These are phyloP conservation scores for Hymenoscyphus linearis DNA, from an alignment of 2,329 filamentous ascomycete species.

Conservation along the genomic window DNA sequence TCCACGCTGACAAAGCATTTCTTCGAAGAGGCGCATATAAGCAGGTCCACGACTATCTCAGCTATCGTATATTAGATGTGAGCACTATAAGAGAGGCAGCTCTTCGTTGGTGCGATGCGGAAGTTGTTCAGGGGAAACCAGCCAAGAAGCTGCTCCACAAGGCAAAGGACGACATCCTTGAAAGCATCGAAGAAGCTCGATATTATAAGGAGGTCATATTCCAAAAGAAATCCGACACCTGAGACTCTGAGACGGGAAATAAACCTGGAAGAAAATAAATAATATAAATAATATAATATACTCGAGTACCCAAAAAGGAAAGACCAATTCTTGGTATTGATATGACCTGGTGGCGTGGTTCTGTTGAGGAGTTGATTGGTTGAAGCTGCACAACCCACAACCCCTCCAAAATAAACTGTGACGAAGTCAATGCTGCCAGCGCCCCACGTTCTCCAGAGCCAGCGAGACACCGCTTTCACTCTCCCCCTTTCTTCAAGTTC, in stretches of 20 bases:
- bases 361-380: not conserved
- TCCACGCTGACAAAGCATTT: slow-evolving; percentile 85
- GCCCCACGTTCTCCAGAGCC: not conserved
- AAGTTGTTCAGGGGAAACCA: slow-evolving; percentile 57
- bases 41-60: slow-evolving; percentile 67
- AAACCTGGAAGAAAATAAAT: not conserved
- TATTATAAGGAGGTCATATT: slow-evolving; percentile 77
- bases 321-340: not conserved
- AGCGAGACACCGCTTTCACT: slow-evolving; percentile 1
- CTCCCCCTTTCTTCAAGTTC: not conserved
- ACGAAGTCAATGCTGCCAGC: not conserved
- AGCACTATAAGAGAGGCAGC: slow-evolving; percentile 89
- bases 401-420: slow-evolving; percentile 4
- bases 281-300: too few species aligned
- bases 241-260: not conserved
- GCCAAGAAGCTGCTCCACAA: slow-evolving; percentile 73
- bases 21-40: slow-evolving; percentile 69
- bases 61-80: slow-evolving; percentile 89
- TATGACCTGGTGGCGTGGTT: not conserved
- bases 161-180: slow-evolving; percentile 83
- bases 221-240: slow-evolving; percentile 11
- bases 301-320: not conserved
- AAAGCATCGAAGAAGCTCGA: slow-evolving; percentile 87
- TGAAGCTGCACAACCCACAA: slow-evolving; percentile 1
- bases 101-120: slow-evolving; percentile 68